These are phyloP conservation scores for Tetrahymena elliotti DNA, from an alignment of 73 alveolate species.

Conservation along the genomic window DNA sequence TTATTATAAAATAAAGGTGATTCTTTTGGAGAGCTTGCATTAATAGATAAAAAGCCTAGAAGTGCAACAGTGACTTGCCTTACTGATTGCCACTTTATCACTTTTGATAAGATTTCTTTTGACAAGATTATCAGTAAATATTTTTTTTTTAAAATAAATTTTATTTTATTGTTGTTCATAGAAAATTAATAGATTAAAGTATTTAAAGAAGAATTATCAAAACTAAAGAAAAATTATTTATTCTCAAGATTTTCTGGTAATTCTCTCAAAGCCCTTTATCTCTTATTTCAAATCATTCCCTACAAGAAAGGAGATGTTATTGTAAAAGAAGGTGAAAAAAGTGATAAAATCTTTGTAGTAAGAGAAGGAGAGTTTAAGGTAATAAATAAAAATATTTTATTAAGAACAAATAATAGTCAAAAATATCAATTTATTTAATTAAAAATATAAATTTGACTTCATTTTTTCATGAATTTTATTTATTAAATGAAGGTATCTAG, in stretches of 20 bases:
- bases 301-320: background rate
- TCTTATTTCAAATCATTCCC: background rate
- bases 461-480: no score
- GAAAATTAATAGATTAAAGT: background rate
- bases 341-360: background rate
- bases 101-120: constrained; percentile 13
- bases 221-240: background rate
- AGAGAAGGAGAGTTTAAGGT: background rate
- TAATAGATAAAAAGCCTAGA: constrained; percentile 25
- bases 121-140: constrained; percentile 1
- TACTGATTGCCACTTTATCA: constrained; percentile 22
- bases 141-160: background rate
- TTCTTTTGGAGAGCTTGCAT: constrained; percentile 32
- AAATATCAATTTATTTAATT: no score
- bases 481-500: background rate
- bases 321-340: background rate
- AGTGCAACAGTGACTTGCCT: constrained; percentile 17
- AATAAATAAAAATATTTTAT: background rate
- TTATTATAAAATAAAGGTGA: background rate
- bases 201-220: background rate
- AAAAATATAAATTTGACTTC: no score
- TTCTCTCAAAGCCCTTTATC: background rate
- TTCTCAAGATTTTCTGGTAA: background rate
- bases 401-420: no score
- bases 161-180: background rate